These are phyloP conservation scores for Vigna unguiculata DNA, from an alignment of 306 rosid genomes.

Conservation along the genomic window DNA sequence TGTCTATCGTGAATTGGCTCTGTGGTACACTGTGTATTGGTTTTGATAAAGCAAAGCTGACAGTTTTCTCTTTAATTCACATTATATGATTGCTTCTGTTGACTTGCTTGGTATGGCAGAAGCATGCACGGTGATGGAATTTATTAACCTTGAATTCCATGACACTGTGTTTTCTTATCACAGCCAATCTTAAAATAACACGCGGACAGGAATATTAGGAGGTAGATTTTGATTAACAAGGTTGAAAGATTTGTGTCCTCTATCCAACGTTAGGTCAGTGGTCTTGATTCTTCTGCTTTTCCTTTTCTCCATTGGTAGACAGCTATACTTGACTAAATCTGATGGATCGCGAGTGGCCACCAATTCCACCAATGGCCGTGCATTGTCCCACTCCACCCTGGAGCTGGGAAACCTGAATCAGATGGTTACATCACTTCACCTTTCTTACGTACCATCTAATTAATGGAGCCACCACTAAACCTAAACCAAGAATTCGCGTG, in stretches of 20 bases:
- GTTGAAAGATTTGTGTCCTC: constrained; percentile 21
- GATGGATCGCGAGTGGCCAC: constrained; percentile 18
- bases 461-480: constrained; percentile 18
- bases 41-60: constrained; percentile 9
- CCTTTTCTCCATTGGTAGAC: constrained; percentile 25
- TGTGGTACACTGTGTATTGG: constrained; percentile 14
- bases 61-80: constrained; percentile 23
- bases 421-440: constrained; percentile 17
- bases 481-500: constrained; percentile 22
- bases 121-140: constrained; percentile 6
- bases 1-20: constrained; percentile 18
- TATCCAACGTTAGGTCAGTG: constrained; percentile 24
- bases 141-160: constrained; percentile 8
- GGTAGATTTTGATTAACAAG: neutral
- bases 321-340: constrained; percentile 19
- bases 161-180: constrained; percentile 26
- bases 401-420: constrained; percentile 26
- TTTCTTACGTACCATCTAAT: constrained; percentile 15
- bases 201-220: constrained; percentile 11
- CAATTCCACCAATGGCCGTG: constrained; percentile 36
- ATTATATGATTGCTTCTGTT: constrained; percentile 19
- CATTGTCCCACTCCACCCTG: constrained; percentile 40
- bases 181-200: neutral
- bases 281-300: constrained; percentile 8
- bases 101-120: constrained; percentile 31